Evolutionary conservation across 257 asterid species (phyloP).

Genomic region (Solanum lycopersicoides): DNA sequence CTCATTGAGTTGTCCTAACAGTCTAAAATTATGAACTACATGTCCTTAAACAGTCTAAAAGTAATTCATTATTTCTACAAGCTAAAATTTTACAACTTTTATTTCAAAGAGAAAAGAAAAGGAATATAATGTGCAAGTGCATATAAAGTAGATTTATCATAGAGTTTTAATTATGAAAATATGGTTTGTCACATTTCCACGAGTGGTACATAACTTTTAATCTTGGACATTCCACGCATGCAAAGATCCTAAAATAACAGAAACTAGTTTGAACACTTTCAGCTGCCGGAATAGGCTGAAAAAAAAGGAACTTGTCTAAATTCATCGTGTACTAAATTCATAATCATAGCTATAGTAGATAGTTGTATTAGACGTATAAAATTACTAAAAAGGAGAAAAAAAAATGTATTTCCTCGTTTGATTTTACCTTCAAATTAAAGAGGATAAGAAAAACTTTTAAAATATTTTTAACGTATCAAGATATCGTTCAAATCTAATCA

Average conservation of each 20-base stretch:
- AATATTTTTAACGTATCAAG: not conserved
- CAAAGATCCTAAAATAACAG: not conserved
- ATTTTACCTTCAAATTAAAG: not conserved
- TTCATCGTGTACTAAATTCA: too few relatives aligned
- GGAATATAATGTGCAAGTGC: too few relatives aligned
- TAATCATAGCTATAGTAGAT: not conserved
- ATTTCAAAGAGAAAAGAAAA: too few relatives aligned
- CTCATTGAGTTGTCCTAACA: too few relatives aligned
- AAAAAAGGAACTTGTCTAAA: not conserved
- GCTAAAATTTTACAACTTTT: too few relatives aligned
- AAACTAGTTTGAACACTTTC: not conserved
- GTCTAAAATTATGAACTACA: too few relatives aligned
- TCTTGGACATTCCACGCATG: not conserved
- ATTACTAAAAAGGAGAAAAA: not conserved
- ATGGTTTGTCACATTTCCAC: not conserved
- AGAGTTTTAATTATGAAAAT: not conserved
- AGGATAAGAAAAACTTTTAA: not conserved
- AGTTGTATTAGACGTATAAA: not conserved
- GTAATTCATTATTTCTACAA: too few relatives aligned
- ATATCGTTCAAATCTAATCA: rapidly evolving
- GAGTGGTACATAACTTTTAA: not conserved
- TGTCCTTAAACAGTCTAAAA: too few relatives aligned
- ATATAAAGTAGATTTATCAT: not conserved
- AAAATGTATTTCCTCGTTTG: not conserved
- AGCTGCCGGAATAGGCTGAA: not conserved